These are phyloP conservation scores for Aaosphaeria pasadenensis DNA, from an alignment of 2,329 filamentous ascomycete genomes.

Conservation along the genomic window DNA sequence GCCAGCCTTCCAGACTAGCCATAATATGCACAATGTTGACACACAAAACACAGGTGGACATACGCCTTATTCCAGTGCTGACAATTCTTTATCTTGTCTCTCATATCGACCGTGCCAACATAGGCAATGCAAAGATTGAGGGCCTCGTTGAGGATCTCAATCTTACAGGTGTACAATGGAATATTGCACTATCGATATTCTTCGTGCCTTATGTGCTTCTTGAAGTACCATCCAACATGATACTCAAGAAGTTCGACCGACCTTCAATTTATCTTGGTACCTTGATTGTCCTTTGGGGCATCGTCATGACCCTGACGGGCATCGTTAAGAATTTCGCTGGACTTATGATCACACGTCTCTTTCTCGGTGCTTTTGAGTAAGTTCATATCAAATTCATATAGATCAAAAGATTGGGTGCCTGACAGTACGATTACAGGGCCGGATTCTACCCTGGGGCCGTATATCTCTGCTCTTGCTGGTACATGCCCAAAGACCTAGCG, in stretches of 20 bases:
- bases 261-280: conserved; percentile 28
- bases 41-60: conserved; percentile 12
- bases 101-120: conserved; percentile 51
- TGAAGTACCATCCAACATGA: conserved; percentile 42
- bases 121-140: conserved; percentile 62
- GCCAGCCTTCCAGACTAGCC: neutral
- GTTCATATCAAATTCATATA: neutral
- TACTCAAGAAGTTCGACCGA: conserved; percentile 31
- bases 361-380: conserved; percentile 26
- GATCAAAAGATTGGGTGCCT: conserved; percentile 5
- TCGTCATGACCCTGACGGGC: conserved; percentile 25
- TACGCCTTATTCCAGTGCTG: conserved; percentile 35
- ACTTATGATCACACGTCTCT: conserved; percentile 13
- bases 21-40: neutral
- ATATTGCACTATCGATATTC: conserved; percentile 59
- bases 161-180: conserved; percentile 55
- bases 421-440: conserved; percentile 9
- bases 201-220: conserved; percentile 47
- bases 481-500: conserved; percentile 34
- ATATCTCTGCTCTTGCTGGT: conserved; percentile 23
- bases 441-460: conserved; percentile 35
- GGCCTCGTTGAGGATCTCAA: conserved; percentile 58
- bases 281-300: conserved; percentile 24
- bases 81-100: conserved; percentile 43
- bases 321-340: conserved; percentile 17